Conservation (phyloP, 2,329 filamentous ascomycete genomes). For the Didymella lethalis region DNA sequence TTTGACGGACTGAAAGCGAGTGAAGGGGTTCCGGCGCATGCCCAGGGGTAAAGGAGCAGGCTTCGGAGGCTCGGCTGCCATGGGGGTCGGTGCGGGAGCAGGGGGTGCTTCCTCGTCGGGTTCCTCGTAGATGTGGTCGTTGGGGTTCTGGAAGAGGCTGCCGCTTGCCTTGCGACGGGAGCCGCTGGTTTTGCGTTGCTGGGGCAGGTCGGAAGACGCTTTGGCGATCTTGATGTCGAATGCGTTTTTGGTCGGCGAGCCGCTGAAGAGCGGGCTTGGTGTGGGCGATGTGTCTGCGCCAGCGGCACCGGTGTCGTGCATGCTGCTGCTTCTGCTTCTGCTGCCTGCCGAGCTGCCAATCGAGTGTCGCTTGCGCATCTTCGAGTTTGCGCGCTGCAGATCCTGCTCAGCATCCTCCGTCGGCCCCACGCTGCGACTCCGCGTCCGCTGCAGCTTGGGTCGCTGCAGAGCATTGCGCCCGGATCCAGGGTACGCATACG, state of each 20-base stretch:
- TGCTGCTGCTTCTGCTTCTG: slow-evolving; percentile 50
- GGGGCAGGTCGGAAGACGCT: slow-evolving; percentile 35
- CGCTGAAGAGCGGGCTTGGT: slow-evolving; percentile 27
- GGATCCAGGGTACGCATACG: slow-evolving; percentile 63
- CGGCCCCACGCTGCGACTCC: slow-evolving; percentile 53
- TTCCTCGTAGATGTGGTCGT: slow-evolving; percentile 90
- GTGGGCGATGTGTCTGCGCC: slow-evolving; percentile 36
- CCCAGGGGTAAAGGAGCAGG: slow-evolving; percentile 54
- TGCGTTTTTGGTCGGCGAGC: slow-evolving; percentile 33
- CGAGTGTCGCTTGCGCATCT: slow-evolving; percentile 47
- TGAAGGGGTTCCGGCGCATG: slow-evolving; percentile 71
- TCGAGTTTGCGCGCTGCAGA: slow-evolving; percentile 45
- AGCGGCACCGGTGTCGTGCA: slow-evolving; percentile 48
- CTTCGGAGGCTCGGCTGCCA: slow-evolving; percentile 42
- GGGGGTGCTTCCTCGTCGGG: slow-evolving; percentile 62
- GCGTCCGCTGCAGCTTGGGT: slow-evolving; percentile 74
- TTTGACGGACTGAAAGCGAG: slow-evolving; percentile 65
- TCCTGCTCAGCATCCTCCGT: slow-evolving; percentile 41
- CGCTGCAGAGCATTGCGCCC: slow-evolving; percentile 57
- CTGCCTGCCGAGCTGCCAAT: slow-evolving; percentile 47
- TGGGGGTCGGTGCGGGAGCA: slow-evolving; percentile 38
- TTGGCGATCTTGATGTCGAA: slow-evolving; percentile 39
- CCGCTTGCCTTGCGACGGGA: slow-evolving; percentile 75
- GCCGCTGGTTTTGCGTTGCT: slow-evolving; percentile 67
- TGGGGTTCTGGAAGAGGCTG: slow-evolving; percentile 71